Evolutionary conservation across 75 land plant genomes (phyloP), one percentile per base, ranked within the genome.

Genomic region (Selaginella moellendorffii): DNA sequence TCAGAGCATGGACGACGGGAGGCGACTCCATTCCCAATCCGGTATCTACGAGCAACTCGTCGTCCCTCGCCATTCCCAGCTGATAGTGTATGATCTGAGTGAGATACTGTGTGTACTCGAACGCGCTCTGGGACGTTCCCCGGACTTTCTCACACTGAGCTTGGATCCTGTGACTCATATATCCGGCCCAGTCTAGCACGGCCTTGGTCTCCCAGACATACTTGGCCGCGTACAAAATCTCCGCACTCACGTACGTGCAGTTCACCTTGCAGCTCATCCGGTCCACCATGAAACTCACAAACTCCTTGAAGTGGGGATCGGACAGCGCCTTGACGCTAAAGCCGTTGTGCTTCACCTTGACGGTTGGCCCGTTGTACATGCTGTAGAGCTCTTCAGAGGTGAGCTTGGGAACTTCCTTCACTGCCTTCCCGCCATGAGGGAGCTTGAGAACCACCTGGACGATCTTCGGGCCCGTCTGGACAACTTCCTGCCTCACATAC

Each of bases 261-360:
- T 56, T 19, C 24, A 56, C 59, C 24, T 56, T 56, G 59, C 59
- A 56, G 59, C 59, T 56, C 2, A 56, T 9, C n/a, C 59, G 19
- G 59, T 56, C 59, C 59, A 56, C 59, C 24, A 56, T 5, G n/a
- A 56, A 56, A 8, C 23, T 56, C 23, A 56, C 59, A 56, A 56
- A 56, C 59, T 56, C 59, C 24, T 24, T 56, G 24, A 56, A 56
- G 24, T 56, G 2, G 19, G 59, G 59, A 21, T 56, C 59, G n/a
- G 25, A 8, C 2, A 56, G 24, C 8, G 59, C 59, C 24, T 56
- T 56, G 25, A 21, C 19, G n/a, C 59, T 21, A 21, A 8, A 56
- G 25, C 59, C 59, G n/a, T 56, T 56, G 59, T 56, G 59, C 23
- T 56, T 8, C 21, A 56, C 59, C 59, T 56, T 56, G n/a, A 56